Percentiles rank a stretch among this genome's conserved stretches.
These are phyloP conservation scores for Fusarium sp. DNA, from an alignment of 2,329 filamentous ascomycete genomes.

Conservation along the genomic window DNA sequence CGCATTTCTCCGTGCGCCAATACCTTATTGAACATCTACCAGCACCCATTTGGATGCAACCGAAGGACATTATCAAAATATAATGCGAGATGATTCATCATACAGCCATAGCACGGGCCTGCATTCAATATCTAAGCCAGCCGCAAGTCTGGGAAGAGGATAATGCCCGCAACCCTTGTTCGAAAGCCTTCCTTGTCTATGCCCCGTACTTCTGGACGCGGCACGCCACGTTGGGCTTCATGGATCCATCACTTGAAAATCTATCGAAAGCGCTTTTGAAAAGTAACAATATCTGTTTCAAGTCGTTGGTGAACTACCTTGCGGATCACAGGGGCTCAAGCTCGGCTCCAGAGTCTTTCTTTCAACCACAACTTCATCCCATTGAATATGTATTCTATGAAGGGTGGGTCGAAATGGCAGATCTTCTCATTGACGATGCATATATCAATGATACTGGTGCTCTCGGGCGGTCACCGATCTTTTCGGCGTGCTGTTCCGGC, in stretches of 20 bases:
- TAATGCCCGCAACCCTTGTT: rapidly evolving
- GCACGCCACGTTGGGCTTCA: rapidly evolving
- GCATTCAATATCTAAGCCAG: not conserved
- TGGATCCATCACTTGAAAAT: rapidly evolving
- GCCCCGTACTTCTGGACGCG: rapidly evolving
- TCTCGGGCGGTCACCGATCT: rapidly evolving
- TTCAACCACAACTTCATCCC: not conserved
- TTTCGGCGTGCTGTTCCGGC: rapidly evolving
- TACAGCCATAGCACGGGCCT: not conserved
- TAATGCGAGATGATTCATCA: rapidly evolving
- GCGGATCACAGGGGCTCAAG: rapidly evolving
- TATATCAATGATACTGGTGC: not conserved
- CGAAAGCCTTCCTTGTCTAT: rapidly evolving
- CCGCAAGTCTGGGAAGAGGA: not conserved
- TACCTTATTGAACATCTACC: not conserved
- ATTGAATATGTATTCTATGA: rapidly evolving
- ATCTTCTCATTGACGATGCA: rapidly evolving
- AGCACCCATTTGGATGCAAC: not conserved
- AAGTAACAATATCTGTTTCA: rapidly evolving
- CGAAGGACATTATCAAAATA: rapidly evolving
- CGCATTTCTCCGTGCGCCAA: constrained; percentile 35
- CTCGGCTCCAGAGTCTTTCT: rapidly evolving
- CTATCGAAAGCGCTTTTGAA: rapidly evolving
- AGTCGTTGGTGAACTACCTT: rapidly evolving
- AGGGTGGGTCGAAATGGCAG: rapidly evolving